Evolutionary conservation across 768 basidiomycete species (phyloP), one percentile per base, ranked within the genome.

Genomic region (Amyloporia xantha): DNA sequence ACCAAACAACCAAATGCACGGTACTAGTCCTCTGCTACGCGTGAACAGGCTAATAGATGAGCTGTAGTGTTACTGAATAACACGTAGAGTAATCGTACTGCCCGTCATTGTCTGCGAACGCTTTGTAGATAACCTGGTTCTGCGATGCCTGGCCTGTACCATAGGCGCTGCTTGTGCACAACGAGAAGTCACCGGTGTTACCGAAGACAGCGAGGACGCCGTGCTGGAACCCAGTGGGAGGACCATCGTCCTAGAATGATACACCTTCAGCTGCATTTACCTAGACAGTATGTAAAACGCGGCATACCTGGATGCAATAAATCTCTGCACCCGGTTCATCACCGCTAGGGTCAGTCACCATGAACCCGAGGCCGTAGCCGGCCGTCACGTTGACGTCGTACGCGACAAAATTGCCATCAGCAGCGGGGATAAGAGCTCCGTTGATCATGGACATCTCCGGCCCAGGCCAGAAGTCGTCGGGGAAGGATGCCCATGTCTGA

Each of bases 401-500:
- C n/a, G 61, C 54, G 30, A 6, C 11, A 1, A 55, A 58, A n/a
- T 50, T 53, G 48, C 27, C 30, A 5, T 33, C 35, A 3, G 68
- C 68, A 37, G 23, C 27, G 1, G 74, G 74, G 20, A 66, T 64
- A 13, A 79, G 56, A 5, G 63, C 64, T 23, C 68, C 65, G 38
- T 71, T 53, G 5, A 63, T 44, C 44, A 79, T 66, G 21, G 65
- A 62, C 11, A 78, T 51, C 11, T 58, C 41, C 0, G 76, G 73
- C n/a, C n/a, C n/a, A n/a, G n/a, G n/a, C n/a, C n/a, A n/a, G 54
- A 68, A 77, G 39, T 75, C 69, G 35, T 37, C 37, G 12, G 74
- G 76, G 59, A 62, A 78, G 12, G 76, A 75, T 21, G 68, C 68
- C 40, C 63, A 75, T 2, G 77, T 78, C 75, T 77, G 43, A n/a